Evolutionary conservation across 2,329 filamentous ascomycete genomes (phyloP).

Genomic region (Cladosporium sp.): DNA sequence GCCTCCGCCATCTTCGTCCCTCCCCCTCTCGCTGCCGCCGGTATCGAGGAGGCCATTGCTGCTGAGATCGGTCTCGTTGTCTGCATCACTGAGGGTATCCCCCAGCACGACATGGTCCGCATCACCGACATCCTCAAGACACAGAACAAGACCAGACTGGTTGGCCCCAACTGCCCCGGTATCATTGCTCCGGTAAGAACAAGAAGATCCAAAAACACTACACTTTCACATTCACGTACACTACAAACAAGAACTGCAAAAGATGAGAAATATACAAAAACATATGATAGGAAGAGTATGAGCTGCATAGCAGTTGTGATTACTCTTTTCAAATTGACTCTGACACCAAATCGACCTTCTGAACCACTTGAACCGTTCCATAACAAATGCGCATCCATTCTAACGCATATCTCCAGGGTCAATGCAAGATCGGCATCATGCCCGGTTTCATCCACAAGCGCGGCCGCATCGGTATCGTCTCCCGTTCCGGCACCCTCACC

Average conservation of each 20-base stretch:
- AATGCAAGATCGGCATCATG: slow-evolving; percentile 99
- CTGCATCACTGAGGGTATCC: slow-evolving; percentile 97
- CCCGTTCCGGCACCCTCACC: slow-evolving; percentile 93
- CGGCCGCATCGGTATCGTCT: slow-evolving; percentile 97
- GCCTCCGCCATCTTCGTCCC: slow-evolving; percentile 96
- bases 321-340: slow-evolving; percentile 16
- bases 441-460: slow-evolving; percentile 99
- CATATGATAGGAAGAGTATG: slow-evolving; percentile 37
- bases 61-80: slow-evolving; percentile 94
- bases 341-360: background rate
- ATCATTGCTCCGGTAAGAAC: slow-evolving; percentile 72
- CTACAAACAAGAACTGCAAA: slow-evolving; percentile 13
- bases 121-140: slow-evolving; percentile 98
- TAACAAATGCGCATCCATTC: background rate
- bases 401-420: slow-evolving; percentile 53
- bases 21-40: slow-evolving; percentile 85
- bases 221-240: background rate
- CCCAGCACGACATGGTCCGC: slow-evolving; percentile 98
- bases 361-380: background rate
- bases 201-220: slow-evolving; percentile 29
- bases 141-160: slow-evolving; percentile 92
- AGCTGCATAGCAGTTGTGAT: slow-evolving; percentile 30
- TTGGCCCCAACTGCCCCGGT: slow-evolving; percentile 96
- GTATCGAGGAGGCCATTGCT: slow-evolving; percentile 93
- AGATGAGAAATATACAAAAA: slow-evolving; percentile 26